Evolutionary conservation across 176 grass and related monocot species (phyloP).

Genomic region (Rhynchospora pubera): DNA sequence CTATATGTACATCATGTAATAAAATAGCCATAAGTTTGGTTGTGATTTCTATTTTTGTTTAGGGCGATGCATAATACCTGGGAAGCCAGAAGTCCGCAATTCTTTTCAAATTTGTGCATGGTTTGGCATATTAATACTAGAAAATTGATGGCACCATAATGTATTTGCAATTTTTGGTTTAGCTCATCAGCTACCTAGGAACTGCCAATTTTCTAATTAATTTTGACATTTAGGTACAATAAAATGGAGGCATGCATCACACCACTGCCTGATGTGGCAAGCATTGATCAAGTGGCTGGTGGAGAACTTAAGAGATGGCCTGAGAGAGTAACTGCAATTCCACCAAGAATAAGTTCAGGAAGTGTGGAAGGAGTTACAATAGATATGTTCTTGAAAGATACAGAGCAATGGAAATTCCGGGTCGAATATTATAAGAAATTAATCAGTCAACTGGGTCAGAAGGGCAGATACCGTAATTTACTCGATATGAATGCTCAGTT

Average conservation of each 20-base stretch:
- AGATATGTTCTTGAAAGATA: constrained; percentile 60
- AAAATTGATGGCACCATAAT: neutral
- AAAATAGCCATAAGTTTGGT: neutral
- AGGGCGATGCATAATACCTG: neutral
- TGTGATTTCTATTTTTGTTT: neutral
- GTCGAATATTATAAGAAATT: constrained; percentile 67
- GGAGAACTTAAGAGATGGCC: constrained; percentile 83
- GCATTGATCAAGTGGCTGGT: constrained; percentile 54
- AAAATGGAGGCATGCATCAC: constrained; percentile 79
- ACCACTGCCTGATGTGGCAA: constrained; percentile 49
- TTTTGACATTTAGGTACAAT: constrained; percentile 43
- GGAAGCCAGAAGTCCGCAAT: neutral
- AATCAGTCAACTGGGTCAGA: constrained; percentile 53
- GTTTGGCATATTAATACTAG: neutral
- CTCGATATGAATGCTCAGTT: constrained; percentile 82
- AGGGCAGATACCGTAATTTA: constrained; percentile 81
- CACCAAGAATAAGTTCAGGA: constrained; percentile 64
- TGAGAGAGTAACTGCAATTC: constrained; percentile 55
- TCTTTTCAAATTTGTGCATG: neutral
- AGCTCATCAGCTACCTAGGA: neutral
- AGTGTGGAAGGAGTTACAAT: constrained; percentile 53
- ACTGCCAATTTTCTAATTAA: neutral
- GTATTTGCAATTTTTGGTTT: neutral
- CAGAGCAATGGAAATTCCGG: constrained; percentile 66
- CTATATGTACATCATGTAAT: neutral